A percentile compares a stretch with the other conserved stretches of the same genome.
phyloP scores from a whole-genome alignment of 306 rosid genomes.

The Rosa chinensis region DNA sequence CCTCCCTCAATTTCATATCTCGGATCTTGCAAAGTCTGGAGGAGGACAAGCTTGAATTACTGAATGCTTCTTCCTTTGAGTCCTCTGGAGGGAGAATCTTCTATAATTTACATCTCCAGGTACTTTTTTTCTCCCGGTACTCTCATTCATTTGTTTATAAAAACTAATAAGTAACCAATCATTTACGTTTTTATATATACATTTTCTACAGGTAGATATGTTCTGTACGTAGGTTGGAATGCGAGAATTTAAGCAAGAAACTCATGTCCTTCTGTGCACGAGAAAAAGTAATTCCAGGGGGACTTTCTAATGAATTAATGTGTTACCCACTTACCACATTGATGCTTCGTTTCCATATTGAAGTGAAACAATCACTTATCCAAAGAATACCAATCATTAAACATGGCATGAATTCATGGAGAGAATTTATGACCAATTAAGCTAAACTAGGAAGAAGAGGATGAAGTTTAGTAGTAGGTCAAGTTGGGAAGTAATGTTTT shows the following conservation, averaged over 20 bases:
- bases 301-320: too few species aligned
- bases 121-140: background rate
- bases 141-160: background rate
- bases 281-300: too few species aligned
- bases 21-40: slow-evolving; percentile 46
- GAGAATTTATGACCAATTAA: too few species aligned
- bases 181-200: background rate
- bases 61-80: slow-evolving; percentile 62
- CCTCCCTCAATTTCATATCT: slow-evolving; percentile 36
- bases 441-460: too few species aligned
- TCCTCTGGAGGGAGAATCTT: slow-evolving; percentile 52
- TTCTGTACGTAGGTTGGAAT: slow-evolving; percentile 1
- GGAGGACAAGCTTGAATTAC: slow-evolving; percentile 39
- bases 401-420: too few species aligned
- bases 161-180: too few species aligned
- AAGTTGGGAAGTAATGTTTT: too few species aligned
- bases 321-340: background rate
- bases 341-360: background rate
- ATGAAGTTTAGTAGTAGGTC: too few species aligned
- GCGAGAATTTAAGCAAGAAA: slow-evolving; percentile 14
- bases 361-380: too few species aligned
- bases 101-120: slow-evolving; percentile 56
- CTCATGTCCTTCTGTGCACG: background rate
- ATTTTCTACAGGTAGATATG: slow-evolving; percentile 16
- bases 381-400: too few species aligned